Percentiles rank a stretch among this genome's conserved stretches.
phyloP scores from a whole-genome alignment of 106 monocot species.

The Platanthera zijinensis region DNA sequence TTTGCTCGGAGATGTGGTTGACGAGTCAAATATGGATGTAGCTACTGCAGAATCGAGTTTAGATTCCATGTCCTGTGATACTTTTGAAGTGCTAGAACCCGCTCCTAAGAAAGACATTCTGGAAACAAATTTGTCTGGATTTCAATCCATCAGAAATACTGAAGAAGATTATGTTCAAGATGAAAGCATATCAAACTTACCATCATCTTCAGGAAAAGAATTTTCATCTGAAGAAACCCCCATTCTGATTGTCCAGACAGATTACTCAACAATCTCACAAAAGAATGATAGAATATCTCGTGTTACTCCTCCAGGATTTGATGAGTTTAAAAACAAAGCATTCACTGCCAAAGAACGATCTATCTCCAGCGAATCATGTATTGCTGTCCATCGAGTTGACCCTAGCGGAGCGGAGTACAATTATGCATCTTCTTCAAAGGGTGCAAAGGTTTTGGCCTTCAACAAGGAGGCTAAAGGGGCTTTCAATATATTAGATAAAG shows the following conservation, averaged over 20 bases:
- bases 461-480: slow-evolving; percentile 93
- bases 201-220: slow-evolving; percentile 11
- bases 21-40: not conserved
- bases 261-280: slow-evolving; percentile 11
- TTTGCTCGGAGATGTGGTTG: not conserved
- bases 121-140: not conserved
- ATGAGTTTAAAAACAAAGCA: slow-evolving; percentile 71
- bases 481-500: slow-evolving; percentile 76
- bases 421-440: slow-evolving; percentile 73
- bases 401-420: slow-evolving; percentile 84
- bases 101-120: not conserved
- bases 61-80: not conserved
- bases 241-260: slow-evolving; percentile 11
- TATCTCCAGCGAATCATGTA: slow-evolving; percentile 25
- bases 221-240: slow-evolving; percentile 4
- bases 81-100: not conserved
- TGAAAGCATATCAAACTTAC: slow-evolving; percentile 1
- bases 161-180: slow-evolving; percentile 5
- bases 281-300: slow-evolving; percentile 51
- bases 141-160: not conserved
- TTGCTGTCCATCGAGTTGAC: slow-evolving; percentile 54
- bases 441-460: slow-evolving; percentile 71
- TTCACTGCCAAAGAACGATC: slow-evolving; percentile 40
- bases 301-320: slow-evolving; percentile 46
- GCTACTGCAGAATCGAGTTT: not conserved